Evolutionary conservation across 192 early-diverging fungal species (phyloP), one percentile per base, ranked within the genome.

Genomic region (Diversispora epigaea): DNA sequence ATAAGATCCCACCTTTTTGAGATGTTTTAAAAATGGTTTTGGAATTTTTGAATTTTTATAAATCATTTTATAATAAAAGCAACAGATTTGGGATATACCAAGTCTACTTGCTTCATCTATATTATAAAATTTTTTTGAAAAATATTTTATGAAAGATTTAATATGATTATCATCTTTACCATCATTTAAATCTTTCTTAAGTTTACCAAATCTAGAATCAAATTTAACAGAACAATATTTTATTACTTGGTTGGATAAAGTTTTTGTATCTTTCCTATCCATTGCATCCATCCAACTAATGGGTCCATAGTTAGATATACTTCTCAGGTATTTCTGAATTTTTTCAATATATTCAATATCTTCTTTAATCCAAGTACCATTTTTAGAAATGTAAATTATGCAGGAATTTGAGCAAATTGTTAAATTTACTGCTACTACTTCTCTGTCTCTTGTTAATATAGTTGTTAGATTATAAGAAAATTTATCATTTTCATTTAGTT

Each of bases 1-100:
- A 58, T 58, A 58, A 32, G 56, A 21, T 58, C 56, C 56, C 56
- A 58, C 56, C 56, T 58, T 58, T 58, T 58, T 58, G 56, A 19
- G 4, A 21, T 58, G 56, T 19, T 19, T 21, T 4, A 58, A n/a
- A 58, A 58, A 58, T 58, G 3, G 3, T 58, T 58, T 6, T 7
- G 56, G 56, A 58, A 21, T 21, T 21, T 0, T 58, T 22, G 56
- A 7, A 58, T 58, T 8, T 19, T 58, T 58, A 19, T 21, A 19
- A 19, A 19, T 7, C 2, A 3, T 19, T 21, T 58, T 15, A 58
- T 58, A 57, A 58, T 58, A 58, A 8, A 21, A 1, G 19, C 56
- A 58, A 58, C 56, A 58, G 21, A n/a, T n/a, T n/a, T n/a, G n/a
- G n/a, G n/a, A n/a, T n/a, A n/a, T n/a, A n/a, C n/a, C n/a, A n/a